phyloP scores from a whole-genome alignment of 2,329 filamentous ascomycete species.

The Pseudofabraea citricarpa region DNA sequence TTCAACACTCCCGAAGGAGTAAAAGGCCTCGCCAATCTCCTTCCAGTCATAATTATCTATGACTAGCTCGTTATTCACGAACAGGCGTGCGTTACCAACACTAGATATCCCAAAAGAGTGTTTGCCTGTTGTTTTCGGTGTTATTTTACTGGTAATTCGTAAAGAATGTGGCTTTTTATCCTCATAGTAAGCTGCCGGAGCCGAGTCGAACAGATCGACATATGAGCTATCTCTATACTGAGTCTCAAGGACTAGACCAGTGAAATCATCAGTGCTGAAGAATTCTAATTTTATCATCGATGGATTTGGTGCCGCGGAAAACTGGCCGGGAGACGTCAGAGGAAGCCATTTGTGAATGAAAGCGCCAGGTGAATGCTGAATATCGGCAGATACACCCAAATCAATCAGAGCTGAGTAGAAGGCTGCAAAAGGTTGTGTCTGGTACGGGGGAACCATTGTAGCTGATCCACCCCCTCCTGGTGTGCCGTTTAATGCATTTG shows the following conservation, averaged over 20 bases:
- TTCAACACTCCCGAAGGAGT: constrained; percentile 1
- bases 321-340: background rate
- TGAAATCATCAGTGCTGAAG: background rate
- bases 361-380: background rate
- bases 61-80: constrained; percentile 25
- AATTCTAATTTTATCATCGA: background rate
- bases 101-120: constrained; percentile 1
- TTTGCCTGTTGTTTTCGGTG: background rate
- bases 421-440: constrained; percentile 19
- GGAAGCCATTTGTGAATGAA: constrained; percentile 2
- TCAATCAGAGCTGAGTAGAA: constrained; percentile 5
- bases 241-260: background rate
- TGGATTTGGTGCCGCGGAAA: background rate
- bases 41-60: constrained; percentile 19
- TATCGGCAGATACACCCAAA: background rate
- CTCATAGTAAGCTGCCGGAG: background rate
- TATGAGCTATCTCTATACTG: constrained; percentile 2
- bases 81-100: constrained; percentile 13
- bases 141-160: background rate
- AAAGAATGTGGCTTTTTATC: background rate
- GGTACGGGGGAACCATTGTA: constrained; percentile 22
- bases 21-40: background rate
- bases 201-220: background rate
- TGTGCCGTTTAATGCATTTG: constrained; percentile 38
- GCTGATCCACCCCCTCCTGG: constrained; percentile 28